Conservation (phyloP, 352 stramenopile genomes). For the Pseudoperonospora humuli region DNA sequence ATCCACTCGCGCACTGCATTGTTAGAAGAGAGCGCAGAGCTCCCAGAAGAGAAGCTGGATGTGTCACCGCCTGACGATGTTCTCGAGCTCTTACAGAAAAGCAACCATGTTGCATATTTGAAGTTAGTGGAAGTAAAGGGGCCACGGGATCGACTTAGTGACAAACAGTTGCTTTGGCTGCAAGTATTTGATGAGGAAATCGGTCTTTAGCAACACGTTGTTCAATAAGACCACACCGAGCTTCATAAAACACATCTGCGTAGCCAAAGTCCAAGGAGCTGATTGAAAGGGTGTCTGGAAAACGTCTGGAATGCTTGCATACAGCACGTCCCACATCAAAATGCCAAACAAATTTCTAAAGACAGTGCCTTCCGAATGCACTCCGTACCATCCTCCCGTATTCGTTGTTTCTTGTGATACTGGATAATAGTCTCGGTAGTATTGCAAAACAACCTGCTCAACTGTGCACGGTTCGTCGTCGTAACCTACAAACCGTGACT, state of each 20-base stretch:
- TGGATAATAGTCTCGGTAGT: constrained; percentile 37
- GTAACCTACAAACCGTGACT: constrained; percentile 83
- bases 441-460: constrained; percentile 79
- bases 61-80: constrained; percentile 12
- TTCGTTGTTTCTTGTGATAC: neutral
- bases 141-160: constrained; percentile 69
- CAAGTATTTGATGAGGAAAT: constrained; percentile 50
- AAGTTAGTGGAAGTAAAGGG: constrained; percentile 86
- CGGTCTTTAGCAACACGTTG: constrained; percentile 31
- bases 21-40: no score
- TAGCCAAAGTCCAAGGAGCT: constrained; percentile 68
- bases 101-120: constrained; percentile 19
- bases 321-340: constrained; percentile 87
- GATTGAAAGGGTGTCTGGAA: constrained; percentile 84
- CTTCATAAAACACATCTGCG: constrained; percentile 40
- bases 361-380: constrained; percentile 77
- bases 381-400: constrained; percentile 65
- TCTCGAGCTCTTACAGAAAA: constrained; percentile 11
- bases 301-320: constrained; percentile 64
- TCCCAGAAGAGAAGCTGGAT: no score
- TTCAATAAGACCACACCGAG: constrained; percentile 39
- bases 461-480: constrained; percentile 80
- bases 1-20: no score
- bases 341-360: constrained; percentile 75
- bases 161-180: constrained; percentile 80